Conservation (phyloP, 257 asterid genomes). For the Mentha longifolia region DNA sequence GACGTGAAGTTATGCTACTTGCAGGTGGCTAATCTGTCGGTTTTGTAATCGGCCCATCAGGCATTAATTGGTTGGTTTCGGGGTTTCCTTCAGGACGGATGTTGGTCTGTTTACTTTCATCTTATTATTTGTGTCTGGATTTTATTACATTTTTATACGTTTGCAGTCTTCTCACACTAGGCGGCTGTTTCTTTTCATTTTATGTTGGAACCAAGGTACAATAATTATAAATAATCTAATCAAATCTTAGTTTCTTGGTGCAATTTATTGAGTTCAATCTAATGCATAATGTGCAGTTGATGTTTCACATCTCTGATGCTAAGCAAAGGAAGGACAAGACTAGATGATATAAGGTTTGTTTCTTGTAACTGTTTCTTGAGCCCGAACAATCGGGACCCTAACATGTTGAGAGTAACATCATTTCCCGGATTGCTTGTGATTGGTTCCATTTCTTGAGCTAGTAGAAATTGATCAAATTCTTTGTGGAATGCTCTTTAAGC, state of each 20-base stretch:
- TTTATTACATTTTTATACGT: slow-evolving; percentile 21
- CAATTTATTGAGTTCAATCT: slow-evolving; percentile 32
- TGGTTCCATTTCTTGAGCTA: not conserved
- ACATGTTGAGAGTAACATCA: not conserved
- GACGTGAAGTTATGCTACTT: slow-evolving; percentile 28
- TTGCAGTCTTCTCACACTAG: slow-evolving; percentile 68
- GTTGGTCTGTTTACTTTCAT: slow-evolving; percentile 42
- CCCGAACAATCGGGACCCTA: not conserved
- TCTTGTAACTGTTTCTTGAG: not conserved
- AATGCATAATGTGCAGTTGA: slow-evolving; percentile 59
- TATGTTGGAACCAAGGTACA: slow-evolving; percentile 92
- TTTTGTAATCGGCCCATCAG: slow-evolving; percentile 96
- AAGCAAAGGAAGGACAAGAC: slow-evolving; percentile 57
- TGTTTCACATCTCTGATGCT: slow-evolving; percentile 88
- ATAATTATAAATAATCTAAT: slow-evolving; percentile 15
- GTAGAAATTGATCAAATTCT: slow-evolving; percentile 6
- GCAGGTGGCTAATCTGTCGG: slow-evolving; percentile 97
- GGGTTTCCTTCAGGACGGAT: slow-evolving; percentile 67
- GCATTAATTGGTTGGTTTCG: slow-evolving; percentile 83
- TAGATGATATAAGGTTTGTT: slow-evolving; percentile 43
- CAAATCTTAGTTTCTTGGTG: slow-evolving; percentile 21
- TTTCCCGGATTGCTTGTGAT: not conserved
- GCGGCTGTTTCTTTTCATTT: slow-evolving; percentile 73
- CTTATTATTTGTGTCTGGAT: slow-evolving; percentile 18
- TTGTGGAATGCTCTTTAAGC: slow-evolving; percentile 1